Conservation (phyloP, 1,284 basidiomycete genomes). For the Phlebopus sp. region DNA sequence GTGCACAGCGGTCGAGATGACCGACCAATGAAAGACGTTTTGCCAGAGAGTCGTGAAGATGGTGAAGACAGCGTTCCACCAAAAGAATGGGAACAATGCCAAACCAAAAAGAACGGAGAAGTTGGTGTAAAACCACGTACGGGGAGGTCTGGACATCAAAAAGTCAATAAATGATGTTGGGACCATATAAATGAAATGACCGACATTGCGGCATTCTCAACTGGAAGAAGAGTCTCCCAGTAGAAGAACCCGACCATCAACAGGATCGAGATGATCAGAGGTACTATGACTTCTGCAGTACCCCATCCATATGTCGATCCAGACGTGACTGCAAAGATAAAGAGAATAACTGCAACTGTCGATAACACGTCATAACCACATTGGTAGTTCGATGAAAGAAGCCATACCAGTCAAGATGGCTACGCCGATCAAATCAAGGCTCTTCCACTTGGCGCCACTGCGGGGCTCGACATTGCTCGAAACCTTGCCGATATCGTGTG, state of each 20-base stretch:
- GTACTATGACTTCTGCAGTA: constrained; percentile 28
- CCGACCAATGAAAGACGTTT: constrained; percentile 28
- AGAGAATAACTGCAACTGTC: constrained; percentile 26
- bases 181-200: background rate
- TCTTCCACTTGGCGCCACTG: constrained; percentile 7
- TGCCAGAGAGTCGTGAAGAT: constrained; percentile 32
- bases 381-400: background rate
- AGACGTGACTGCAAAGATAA: constrained; percentile 37
- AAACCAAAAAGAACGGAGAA: constrained; percentile 33
- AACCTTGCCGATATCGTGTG: background rate
- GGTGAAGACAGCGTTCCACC: constrained; percentile 28
- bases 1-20: constrained; percentile 25
- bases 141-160: constrained; percentile 24
- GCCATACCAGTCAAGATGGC: constrained; percentile 20
- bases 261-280: constrained; percentile 32
- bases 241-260: constrained; percentile 31
- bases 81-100: constrained; percentile 31
- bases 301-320: constrained; percentile 33
- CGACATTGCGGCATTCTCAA: constrained; percentile 29
- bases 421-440: constrained; percentile 21
- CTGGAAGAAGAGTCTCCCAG: constrained; percentile 31
- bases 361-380: background rate
- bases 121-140: constrained; percentile 33
- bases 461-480: too few relatives aligned
- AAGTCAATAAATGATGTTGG: background rate